phyloP scores from a whole-genome alignment of 345 rosid genomes.

The Mercurialis annua region DNA sequence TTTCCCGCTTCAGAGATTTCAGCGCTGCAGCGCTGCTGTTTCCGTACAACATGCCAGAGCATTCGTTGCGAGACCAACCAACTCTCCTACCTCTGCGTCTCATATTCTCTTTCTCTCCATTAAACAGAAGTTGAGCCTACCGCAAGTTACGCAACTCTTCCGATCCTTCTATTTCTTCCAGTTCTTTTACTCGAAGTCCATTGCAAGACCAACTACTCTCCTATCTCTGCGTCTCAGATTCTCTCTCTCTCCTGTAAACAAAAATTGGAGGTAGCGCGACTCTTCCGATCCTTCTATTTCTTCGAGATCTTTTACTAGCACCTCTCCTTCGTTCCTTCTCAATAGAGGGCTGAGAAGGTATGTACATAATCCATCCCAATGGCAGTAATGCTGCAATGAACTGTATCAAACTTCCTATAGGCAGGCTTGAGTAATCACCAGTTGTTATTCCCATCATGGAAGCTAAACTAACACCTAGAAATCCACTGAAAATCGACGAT shows the following conservation, averaged over 20 bases:
- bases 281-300: conserved; percentile 56
- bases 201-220: background rate
- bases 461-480: conserved; percentile 71
- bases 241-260: conserved; percentile 54
- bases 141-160: too few relatives aligned
- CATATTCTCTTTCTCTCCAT: too few relatives aligned
- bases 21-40: too few relatives aligned
- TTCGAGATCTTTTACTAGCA: conserved; percentile 50
- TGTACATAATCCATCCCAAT: conserved; percentile 47
- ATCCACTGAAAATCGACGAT: conserved; percentile 70
- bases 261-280: conserved; percentile 35
- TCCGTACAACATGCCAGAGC: too few relatives aligned
- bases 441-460: conserved; percentile 62
- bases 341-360: conserved; percentile 44
- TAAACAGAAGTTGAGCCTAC: too few relatives aligned
- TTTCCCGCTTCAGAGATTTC: too few relatives aligned
- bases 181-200: background rate
- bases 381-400: conserved; percentile 67
- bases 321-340: conserved; percentile 49
- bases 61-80: too few relatives aligned
- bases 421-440: conserved; percentile 54
- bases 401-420: conserved; percentile 58
- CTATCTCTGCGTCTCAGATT: conserved; percentile 41
- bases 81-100: too few relatives aligned
- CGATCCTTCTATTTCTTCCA: too few relatives aligned